Evolutionary conservation across 2,329 filamentous ascomycete species (phyloP).

Genomic region (Knufia fluminis): DNA sequence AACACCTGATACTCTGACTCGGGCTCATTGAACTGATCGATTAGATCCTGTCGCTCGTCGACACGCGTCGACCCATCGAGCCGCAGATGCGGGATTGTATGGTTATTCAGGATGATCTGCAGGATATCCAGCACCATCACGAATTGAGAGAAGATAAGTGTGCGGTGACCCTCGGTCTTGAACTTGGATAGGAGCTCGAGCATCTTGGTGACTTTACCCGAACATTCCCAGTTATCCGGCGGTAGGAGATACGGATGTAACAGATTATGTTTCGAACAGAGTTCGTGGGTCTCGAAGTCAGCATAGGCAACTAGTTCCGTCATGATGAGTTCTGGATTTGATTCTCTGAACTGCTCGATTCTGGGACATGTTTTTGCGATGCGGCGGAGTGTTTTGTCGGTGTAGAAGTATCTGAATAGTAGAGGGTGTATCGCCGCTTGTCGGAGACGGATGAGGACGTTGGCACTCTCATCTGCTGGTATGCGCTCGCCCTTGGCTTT

Average conservation of each 20-base stretch:
- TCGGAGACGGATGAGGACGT: constrained; percentile 80
- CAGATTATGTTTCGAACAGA: constrained; percentile 45
- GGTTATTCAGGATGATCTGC: constrained; percentile 65
- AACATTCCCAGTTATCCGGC: constrained; percentile 57
- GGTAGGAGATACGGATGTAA: constrained; percentile 50
- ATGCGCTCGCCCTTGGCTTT: constrained; percentile 47
- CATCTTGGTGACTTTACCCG: constrained; percentile 79
- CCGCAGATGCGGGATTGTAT: constrained; percentile 69
- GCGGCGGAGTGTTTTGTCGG: constrained; percentile 61
- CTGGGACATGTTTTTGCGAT: constrained; percentile 71
- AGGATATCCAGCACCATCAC: constrained; percentile 85
- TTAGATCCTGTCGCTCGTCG: constrained; percentile 71
- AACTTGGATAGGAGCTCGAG: constrained; percentile 64
- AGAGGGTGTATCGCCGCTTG: constrained; percentile 89
- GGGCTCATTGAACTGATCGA: constrained; percentile 68
- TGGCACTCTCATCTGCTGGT: constrained; percentile 46
- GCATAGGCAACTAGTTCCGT: constrained; percentile 47
- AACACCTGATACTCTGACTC: constrained; percentile 77
- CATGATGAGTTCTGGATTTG: constrained; percentile 43
- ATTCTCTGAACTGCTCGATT: constrained; percentile 48
- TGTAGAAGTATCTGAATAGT: constrained; percentile 73
- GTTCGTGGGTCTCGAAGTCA: constrained; percentile 53
- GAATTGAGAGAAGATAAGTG: constrained; percentile 89
- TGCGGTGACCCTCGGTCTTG: constrained; percentile 71
- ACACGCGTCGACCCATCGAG: constrained; percentile 79